Base-by-base conservation (phyloP, 345 rosid genomes). In the Lagerstroemia speciosa region DNA sequence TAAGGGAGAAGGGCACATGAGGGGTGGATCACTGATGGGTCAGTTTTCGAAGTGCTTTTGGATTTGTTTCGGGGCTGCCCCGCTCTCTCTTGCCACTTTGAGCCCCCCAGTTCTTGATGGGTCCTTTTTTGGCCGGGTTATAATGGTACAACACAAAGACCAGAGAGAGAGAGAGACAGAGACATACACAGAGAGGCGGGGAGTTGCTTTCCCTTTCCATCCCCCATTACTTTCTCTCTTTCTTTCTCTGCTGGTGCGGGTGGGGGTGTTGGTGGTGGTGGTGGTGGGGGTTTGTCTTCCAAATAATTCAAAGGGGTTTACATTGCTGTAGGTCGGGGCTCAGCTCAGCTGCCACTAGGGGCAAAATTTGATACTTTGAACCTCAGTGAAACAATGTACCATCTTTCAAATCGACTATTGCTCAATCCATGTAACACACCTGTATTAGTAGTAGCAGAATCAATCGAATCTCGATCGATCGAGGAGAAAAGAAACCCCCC, bases 171-270 rank as follows among this genome's bases (percentile, higher is more conserved):
- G 66, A 43, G 41, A 48, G 41, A 65, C 31, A 33, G 61, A 32
- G 64, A n/a, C n/a, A n/a, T n/a, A n/a, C n/a, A n/a, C n/a, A 48
- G 64, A 68, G 78, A 43, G 52, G n/a, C n/a, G 55, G 58, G 7
- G 63, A 33, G 78, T 79, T 69, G 77, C 85, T 81, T 76, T 77
- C 70, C 77, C 34, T 67, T 75, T 64, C 74, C 72, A n/a, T 70
- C 62, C 24, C 48, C 50, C 58, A 55, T 31, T 19, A 29, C 71
- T 69, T 29, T 52, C 64, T 58, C 52, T 67, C 26, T 62, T 52
- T 67, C 26, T 40, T 29, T 50, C 8, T 9, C 6, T 27, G 48
- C 50, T 65, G 69, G 24, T n/a, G 60, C 14, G 17, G 55, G n/a
- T n/a, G n/a, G n/a, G n/a, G n/a, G n/a, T 3, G n/a, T 43, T 22